Evolutionary conservation across 2,329 filamentous ascomycete species (phyloP).

Genomic region (Nigrospora osmanthi): DNA sequence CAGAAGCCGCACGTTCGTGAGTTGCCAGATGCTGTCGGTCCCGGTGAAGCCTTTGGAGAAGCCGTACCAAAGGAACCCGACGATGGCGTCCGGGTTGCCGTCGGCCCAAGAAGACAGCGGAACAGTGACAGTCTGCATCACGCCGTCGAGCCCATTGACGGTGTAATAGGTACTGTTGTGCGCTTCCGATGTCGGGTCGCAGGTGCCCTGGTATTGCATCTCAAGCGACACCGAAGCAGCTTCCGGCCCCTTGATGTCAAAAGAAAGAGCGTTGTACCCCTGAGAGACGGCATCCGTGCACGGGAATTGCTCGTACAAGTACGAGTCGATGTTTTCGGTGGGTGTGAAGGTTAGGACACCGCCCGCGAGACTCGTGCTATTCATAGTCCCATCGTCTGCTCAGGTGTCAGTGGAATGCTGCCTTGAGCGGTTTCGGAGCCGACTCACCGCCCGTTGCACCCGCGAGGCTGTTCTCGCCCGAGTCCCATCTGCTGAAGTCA

Average conservation of each 20-base stretch:
- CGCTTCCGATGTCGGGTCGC: slow-evolving; percentile 3
- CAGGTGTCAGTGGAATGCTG: slow-evolving; percentile 1
- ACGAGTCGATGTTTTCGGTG: slow-evolving; percentile 12
- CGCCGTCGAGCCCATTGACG: slow-evolving; percentile 38
- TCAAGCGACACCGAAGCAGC: slow-evolving; percentile 21
- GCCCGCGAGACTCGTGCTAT: slow-evolving; percentile 8
- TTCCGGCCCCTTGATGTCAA: slow-evolving; percentile 18
- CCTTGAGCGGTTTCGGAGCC: background rate
- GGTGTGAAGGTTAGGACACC: slow-evolving; percentile 18
- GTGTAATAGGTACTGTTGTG: slow-evolving; percentile 32
- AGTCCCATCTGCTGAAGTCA: slow-evolving; percentile 21
- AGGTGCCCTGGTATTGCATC: slow-evolving; percentile 15
- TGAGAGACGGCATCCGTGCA: slow-evolving; percentile 11
- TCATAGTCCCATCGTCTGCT: slow-evolving; percentile 19
- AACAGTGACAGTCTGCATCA: slow-evolving; percentile 39
- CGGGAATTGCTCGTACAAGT: slow-evolving; percentile 19
- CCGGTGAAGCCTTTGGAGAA: slow-evolving; percentile 18
- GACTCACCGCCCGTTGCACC: slow-evolving; percentile 19
- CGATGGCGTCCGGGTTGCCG: slow-evolving; percentile 40
- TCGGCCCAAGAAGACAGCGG: slow-evolving; percentile 39
- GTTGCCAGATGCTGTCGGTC: slow-evolving; percentile 27
- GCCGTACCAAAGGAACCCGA: slow-evolving; percentile 29
- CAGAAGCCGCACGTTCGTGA: slow-evolving; percentile 17
- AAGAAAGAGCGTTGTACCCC: slow-evolving; percentile 16
- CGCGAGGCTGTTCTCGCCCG: slow-evolving; percentile 11